Conservation (phyloP, 495 filamentous ascomycete species). For the Penicillium atrosanguineum region DNA sequence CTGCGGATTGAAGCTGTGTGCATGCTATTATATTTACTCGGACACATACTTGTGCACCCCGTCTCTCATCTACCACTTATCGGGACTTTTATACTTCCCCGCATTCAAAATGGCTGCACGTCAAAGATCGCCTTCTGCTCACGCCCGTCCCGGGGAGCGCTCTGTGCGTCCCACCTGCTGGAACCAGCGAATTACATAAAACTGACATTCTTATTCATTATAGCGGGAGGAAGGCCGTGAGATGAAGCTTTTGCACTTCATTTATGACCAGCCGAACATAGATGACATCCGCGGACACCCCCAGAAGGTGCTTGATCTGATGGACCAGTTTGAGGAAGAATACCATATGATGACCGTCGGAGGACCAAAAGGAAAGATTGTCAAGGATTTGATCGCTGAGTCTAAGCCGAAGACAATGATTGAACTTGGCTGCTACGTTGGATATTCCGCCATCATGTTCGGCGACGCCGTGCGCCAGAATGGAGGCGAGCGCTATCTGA, state of each 20-base stretch:
- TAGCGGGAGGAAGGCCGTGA: slow-evolving; percentile 67
- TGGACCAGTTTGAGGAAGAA: slow-evolving; percentile 68
- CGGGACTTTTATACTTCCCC: neutral
- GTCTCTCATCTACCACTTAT: neutral
- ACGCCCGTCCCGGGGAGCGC: slow-evolving; percentile 9
- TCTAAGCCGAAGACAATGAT: slow-evolving; percentile 67
- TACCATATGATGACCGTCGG: slow-evolving; percentile 78
- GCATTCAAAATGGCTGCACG: slow-evolving; percentile 4
- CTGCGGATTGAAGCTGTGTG: too few species aligned
- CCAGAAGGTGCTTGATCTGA: slow-evolving; percentile 58
- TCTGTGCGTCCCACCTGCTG: slow-evolving; percentile 5
- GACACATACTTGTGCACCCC: too few species aligned
- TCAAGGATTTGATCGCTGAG: slow-evolving; percentile 61
- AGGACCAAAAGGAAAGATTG: slow-evolving; percentile 64
- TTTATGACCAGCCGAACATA: slow-evolving; percentile 57
- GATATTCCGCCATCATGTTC: slow-evolving; percentile 75
- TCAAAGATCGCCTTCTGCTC: slow-evolving; percentile 2
- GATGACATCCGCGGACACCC: slow-evolving; percentile 64
- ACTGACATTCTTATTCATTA: neutral
- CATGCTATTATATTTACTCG: too few species aligned
- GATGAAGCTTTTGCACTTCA: slow-evolving; percentile 65
- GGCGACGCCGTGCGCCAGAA: slow-evolving; percentile 56
- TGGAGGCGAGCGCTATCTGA: slow-evolving; percentile 61
- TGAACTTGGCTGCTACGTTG: slow-evolving; percentile 79
- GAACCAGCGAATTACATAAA: too few species aligned